These are phyloP conservation scores for Pestalotiopsis sp. DNA, from an alignment of 2,329 filamentous ascomycete species.

Conservation along the genomic window DNA sequence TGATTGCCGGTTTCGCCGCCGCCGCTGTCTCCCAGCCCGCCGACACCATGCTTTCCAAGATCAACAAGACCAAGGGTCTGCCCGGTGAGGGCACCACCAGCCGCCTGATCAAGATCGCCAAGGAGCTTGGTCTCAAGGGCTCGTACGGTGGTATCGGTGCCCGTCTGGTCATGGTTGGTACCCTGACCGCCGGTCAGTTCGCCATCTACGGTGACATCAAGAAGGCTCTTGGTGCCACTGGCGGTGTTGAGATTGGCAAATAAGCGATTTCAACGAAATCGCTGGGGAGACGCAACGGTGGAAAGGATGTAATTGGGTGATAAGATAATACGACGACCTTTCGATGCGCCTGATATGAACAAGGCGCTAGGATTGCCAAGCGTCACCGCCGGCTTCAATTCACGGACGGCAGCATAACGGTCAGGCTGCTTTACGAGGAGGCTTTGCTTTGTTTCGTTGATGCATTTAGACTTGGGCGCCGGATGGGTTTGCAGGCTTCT, in stretches of 20 bases:
- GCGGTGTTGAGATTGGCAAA: conserved; percentile 59
- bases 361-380: conserved; percentile 17
- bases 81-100: conserved; percentile 72
- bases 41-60: conserved; percentile 81
- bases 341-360: conserved; percentile 13
- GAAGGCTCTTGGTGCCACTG: conserved; percentile 56
- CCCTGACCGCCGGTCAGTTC: conserved; percentile 71
- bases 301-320: conserved; percentile 10
- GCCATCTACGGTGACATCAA: conserved; percentile 71
- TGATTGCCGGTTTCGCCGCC: conserved; percentile 76
- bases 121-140: conserved; percentile 71
- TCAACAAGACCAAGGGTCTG: conserved; percentile 77
- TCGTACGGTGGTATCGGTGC: conserved; percentile 72
- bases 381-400: conserved; percentile 9
- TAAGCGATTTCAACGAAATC: conserved; percentile 20
- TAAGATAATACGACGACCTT: conserved; percentile 21
- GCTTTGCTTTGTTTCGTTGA: conserved; percentile 21
- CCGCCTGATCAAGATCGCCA: conserved; percentile 74
- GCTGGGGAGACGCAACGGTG: conserved; percentile 12
- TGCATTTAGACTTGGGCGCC: conserved; percentile 30
- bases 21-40: conserved; percentile 76
- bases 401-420: conserved; percentile 17
- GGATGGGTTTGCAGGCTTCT: conserved; percentile 28
- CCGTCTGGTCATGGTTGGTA: conserved; percentile 73
- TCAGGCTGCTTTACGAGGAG: conserved; percentile 22